Evolutionary conservation across 2,329 filamentous ascomycete species (phyloP), one percentile per base, ranked within the genome.

Genomic region (Grosmannia clavigera): DNA sequence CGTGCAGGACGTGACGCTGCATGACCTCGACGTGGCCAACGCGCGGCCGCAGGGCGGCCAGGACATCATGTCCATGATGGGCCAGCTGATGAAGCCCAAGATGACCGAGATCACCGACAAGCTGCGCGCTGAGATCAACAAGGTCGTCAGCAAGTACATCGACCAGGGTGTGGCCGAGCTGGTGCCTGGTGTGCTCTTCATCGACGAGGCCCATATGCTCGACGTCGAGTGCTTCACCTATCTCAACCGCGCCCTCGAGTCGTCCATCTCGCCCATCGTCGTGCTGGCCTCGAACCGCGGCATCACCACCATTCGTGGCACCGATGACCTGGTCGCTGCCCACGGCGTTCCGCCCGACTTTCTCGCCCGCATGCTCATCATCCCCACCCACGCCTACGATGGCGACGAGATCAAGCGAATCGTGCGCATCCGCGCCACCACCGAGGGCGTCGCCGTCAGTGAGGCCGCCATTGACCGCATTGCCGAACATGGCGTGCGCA

Each of bases 31-130:
- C 70, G 87, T 97, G 64, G 94, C 94, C 65, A 99, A 99, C 69
- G 88, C 94, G 16, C 81, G 92, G 68, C 94, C 94, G 5, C 91
- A 97, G 77, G 94, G 94, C 58, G 94, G 94, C 53, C 94, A 99
- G 78, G 94, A 99, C 73, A 95, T 99, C 66, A 97, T 99, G 92
- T 96, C 92, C 78, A 97, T 99, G 94, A 97, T 99, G 92, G 94
- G 94, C 68, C 94, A 99, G 75, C 77, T 99, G 70, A 96, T 97
- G 91, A 97, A 97, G 81, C 94, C 94, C 63, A 95, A 95, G 79
- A 96, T 96, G 85, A 99, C 94, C 6, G 94, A 99, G 73, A 97
- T 99, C 70, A 99, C 94, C 35, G 94, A 99, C 75, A 99, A 99
- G 78, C 78, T 99, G 69, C 84, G 94, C 62, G 79, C 83, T 60